Evolutionary conservation across 1,139 yeast species (phyloP).

Genomic region (Yamadazyma dendronema): DNA sequence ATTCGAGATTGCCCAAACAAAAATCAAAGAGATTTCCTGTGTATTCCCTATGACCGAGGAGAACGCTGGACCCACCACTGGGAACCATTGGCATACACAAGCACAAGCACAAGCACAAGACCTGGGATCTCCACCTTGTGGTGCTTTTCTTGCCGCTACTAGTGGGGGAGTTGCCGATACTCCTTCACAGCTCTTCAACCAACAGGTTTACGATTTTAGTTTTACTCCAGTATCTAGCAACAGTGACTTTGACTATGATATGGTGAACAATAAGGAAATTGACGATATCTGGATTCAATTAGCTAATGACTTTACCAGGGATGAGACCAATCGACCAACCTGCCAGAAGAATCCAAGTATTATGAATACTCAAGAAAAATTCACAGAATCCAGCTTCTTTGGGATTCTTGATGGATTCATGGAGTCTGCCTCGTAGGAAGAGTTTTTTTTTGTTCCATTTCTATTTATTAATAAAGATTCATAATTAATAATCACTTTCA

Average conservation of each 20-base stretch:
- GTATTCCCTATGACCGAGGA: too few relatives aligned
- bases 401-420: background rate
- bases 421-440: too few relatives aligned
- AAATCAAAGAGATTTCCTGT: constrained; percentile 2
- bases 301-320: constrained; percentile 7
- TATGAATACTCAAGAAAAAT: background rate
- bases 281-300: constrained; percentile 41
- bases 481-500: too few relatives aligned
- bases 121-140: too few relatives aligned
- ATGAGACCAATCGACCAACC: background rate
- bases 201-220: background rate
- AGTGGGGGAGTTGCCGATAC: too few relatives aligned
- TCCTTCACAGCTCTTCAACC: background rate
- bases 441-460: too few relatives aligned
- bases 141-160: background rate
- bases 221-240: constrained; percentile 8
- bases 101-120: too few relatives aligned
- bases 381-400: background rate
- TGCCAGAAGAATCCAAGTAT: background rate
- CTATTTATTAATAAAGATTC: too few relatives aligned
- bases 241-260: constrained; percentile 19
- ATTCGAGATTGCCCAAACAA: constrained; percentile 8
- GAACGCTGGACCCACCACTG: too few relatives aligned
- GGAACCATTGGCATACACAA: too few relatives aligned
- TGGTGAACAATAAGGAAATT: constrained; percentile 29